phyloP scores from a whole-genome alignment of 768 basidiomycete genomes.

The Lentinula aciculospora region DNA sequence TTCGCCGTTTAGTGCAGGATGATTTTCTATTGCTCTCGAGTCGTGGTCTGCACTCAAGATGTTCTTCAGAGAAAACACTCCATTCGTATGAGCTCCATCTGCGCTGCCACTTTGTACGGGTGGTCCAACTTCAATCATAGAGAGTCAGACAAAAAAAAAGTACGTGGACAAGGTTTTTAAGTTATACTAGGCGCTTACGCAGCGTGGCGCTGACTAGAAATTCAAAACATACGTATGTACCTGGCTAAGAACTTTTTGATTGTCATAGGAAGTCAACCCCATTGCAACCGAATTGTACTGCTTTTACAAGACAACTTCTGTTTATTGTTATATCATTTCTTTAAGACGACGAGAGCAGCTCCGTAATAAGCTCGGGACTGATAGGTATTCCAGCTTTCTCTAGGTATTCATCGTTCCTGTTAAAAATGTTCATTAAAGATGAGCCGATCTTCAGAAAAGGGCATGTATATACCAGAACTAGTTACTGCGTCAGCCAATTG shows the following conservation, averaged over 20 bases:
- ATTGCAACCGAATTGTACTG: no score
- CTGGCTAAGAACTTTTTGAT: no score
- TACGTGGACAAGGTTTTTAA: neutral
- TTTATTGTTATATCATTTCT: neutral
- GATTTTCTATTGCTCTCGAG: conserved; percentile 50
- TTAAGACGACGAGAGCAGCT: conserved; percentile 23
- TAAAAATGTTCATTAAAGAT: neutral
- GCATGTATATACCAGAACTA: conserved; percentile 40
- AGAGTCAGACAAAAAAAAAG: neutral
- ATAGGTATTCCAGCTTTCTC: conserved; percentile 38
- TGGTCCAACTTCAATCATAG: neutral
- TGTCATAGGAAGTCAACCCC: no score
- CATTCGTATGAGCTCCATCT: neutral
- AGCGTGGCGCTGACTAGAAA: no score
- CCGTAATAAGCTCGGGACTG: conserved; percentile 34
- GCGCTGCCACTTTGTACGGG: neutral
- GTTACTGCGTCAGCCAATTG: neutral
- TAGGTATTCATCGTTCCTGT: conserved; percentile 56
- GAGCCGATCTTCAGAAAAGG: neutral
- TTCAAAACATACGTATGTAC: no score
- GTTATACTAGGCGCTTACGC: neutral
- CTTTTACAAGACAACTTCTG: no score
- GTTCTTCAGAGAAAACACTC: conserved; percentile 56
- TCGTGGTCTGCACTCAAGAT: conserved; percentile 58
- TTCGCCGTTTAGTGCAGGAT: conserved; percentile 25